Evolutionary conservation across 2,329 filamentous ascomycete genomes (phyloP).

Genomic region (Pochonia chlamydosporia): DNA sequence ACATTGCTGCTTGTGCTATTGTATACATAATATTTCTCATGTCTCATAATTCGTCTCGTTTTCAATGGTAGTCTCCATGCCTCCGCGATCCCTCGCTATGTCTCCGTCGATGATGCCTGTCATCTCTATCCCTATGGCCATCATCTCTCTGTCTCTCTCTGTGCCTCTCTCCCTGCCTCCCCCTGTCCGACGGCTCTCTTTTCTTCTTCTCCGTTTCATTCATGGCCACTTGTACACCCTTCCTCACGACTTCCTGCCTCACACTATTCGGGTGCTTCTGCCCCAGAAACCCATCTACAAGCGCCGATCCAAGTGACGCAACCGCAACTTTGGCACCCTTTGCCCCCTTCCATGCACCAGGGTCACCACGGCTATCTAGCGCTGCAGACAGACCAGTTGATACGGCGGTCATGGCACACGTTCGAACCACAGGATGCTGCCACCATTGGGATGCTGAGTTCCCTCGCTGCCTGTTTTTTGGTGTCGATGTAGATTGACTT

Average conservation of each 20-base stretch:
- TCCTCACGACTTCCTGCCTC: constrained; percentile 11
- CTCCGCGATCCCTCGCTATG: too few species aligned
- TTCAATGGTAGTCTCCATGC: too few species aligned
- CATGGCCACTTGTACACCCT: constrained; percentile 9
- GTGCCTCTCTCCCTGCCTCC: not conserved
- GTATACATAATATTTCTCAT: too few species aligned
- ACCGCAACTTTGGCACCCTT: constrained; percentile 44
- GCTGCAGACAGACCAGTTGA: constrained; percentile 42
- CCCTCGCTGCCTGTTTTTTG: too few species aligned
- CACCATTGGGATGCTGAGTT: constrained; percentile 21
- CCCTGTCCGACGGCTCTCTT: not conserved
- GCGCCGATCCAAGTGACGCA: constrained; percentile 41
- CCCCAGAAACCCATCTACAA: constrained; percentile 40
- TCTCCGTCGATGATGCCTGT: too few species aligned
- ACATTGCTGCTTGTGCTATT: too few species aligned
- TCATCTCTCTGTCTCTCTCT: too few species aligned
- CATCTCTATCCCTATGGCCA: too few species aligned
- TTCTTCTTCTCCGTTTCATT: constrained; percentile 9
- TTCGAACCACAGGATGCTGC: constrained; percentile 30
- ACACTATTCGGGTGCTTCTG: constrained; percentile 23
- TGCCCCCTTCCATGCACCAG: constrained; percentile 39
- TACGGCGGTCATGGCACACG: constrained; percentile 39
- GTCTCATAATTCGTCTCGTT: too few species aligned
- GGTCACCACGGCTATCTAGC: constrained; percentile 38
- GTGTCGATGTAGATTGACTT: not conserved